phyloP scores from a whole-genome alignment of 2,329 filamentous ascomycete genomes.

The Purpureocillium takamizusanense region DNA sequence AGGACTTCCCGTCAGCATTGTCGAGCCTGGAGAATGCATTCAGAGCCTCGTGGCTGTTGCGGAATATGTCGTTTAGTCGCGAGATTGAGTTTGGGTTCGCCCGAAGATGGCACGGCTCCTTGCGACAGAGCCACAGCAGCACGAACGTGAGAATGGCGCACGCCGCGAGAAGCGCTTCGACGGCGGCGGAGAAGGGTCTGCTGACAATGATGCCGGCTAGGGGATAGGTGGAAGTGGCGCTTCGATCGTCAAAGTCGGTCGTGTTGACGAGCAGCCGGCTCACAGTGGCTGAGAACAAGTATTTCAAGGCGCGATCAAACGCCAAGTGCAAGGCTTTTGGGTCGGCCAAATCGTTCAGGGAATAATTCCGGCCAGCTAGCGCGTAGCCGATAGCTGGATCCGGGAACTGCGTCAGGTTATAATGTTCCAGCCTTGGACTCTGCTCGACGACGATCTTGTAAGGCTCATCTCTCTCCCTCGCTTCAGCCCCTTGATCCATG shows the following conservation, averaged over 20 bases:
- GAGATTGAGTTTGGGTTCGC: conserved; percentile 17
- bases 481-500: too few relatives aligned
- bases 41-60: conserved; percentile 6
- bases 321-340: conserved; percentile 3
- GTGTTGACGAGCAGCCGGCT: conserved; percentile 9
- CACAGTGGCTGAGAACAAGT: conserved; percentile 19
- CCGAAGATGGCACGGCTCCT: conserved; percentile 6
- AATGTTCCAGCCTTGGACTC: conserved; percentile 7
- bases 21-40: conserved; percentile 6
- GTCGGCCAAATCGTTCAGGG: conserved; percentile 4
- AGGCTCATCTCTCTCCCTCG: conserved; percentile 15
- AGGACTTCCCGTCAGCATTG: conserved; percentile 4
- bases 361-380: conserved; percentile 10
- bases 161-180: conserved; percentile 18
- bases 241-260: conserved; percentile 2
- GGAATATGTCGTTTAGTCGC: conserved; percentile 10
- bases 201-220: conserved; percentile 23
- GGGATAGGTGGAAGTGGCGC: conserved; percentile 5
- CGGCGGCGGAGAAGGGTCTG: conserved; percentile 15
- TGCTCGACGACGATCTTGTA: conserved; percentile 16
- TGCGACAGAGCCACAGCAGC: conserved; percentile 9
- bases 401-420: conserved; percentile 14
- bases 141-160: conserved; percentile 9
- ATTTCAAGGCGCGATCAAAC: conserved; percentile 17
- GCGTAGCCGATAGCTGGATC: conserved; percentile 25